A percentile compares a stretch with the other conserved stretches of the same genome.
These are phyloP conservation scores for Cyberlindnera nakhonratchasimensis DNA, from an alignment of 805 yeast species.

Conservation along the genomic window DNA sequence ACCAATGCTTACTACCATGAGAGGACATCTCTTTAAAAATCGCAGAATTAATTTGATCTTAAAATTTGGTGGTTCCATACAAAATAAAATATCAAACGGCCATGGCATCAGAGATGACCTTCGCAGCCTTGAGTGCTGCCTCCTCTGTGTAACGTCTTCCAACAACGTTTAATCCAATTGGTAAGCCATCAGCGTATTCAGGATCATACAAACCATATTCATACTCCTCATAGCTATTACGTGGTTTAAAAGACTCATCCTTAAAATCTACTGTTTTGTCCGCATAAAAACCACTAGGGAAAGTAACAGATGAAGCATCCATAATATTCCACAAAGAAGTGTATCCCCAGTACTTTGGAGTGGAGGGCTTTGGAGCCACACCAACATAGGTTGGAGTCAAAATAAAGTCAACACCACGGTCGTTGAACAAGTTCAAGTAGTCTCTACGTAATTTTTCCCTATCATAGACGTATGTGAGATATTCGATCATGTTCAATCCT, in stretches of 20 bases:
- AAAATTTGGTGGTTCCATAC: background rate
- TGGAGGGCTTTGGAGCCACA: constrained; percentile 65
- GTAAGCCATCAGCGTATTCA: constrained; percentile 50
- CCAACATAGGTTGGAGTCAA: constrained; percentile 65
- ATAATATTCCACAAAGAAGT: constrained; percentile 69
- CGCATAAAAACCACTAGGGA: constrained; percentile 46
- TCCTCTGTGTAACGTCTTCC: constrained; percentile 52
- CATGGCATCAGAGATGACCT: constrained; percentile 7
- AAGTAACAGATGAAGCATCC: constrained; percentile 62
- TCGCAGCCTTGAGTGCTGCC: constrained; percentile 41
- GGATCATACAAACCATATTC: constrained; percentile 33
- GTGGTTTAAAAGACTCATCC: constrained; percentile 29
- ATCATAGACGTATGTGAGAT: constrained; percentile 48
- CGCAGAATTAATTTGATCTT: too few species aligned
- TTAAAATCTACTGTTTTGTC: constrained; percentile 47
- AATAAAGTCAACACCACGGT: constrained; percentile 58
- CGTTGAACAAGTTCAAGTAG: constrained; percentile 49
- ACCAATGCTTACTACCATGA: too few species aligned
- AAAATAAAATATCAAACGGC: background rate
- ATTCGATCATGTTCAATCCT: constrained; percentile 44
- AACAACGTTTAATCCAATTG: constrained; percentile 48
- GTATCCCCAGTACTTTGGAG: constrained; percentile 74
- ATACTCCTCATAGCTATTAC: constrained; percentile 33
- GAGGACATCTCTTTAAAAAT: too few species aligned
- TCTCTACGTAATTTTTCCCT: constrained; percentile 61